A percentile compares a stretch with the other conserved stretches of the same genome.
Conservation (phyloP, 1,284 basidiomycete species). For the Malassezia yamatoensis region DNA sequence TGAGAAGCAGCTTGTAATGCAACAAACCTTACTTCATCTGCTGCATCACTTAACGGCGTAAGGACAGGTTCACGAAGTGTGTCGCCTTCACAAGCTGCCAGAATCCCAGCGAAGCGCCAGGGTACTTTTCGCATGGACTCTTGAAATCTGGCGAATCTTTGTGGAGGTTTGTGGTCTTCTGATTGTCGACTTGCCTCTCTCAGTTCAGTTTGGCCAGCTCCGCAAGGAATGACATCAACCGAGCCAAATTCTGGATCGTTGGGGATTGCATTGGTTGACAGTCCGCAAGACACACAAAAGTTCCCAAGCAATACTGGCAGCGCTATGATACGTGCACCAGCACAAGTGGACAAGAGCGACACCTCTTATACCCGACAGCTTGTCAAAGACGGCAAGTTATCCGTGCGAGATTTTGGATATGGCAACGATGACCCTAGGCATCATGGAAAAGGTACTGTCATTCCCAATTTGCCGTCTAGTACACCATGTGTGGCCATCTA, state of each 20-base stretch:
- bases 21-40: not conserved
- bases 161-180: not conserved
- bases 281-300: not conserved
- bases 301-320: not conserved
- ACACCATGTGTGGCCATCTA: conserved; percentile 7
- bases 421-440: conserved; percentile 2
- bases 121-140: not conserved
- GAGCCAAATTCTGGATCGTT: not conserved
- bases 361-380: not conserved
- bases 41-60: not conserved
- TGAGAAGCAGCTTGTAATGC: not conserved
- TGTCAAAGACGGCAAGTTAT: not conserved
- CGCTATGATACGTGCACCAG: not conserved
- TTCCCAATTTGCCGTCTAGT: not conserved
- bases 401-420: conserved; percentile 15
- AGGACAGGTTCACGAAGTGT: not conserved
- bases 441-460: conserved; percentile 5
- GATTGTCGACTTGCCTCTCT: not conserved
- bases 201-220: not conserved
- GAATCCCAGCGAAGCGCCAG: not conserved
- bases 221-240: not conserved
- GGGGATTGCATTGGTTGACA: not conserved
- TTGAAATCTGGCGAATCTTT: not conserved
- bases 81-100: not conserved
- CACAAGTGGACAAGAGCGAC: too few relatives aligned